Base-by-base conservation (phyloP, 306 rosid genomes). In the Vigna trinervia region DNA sequence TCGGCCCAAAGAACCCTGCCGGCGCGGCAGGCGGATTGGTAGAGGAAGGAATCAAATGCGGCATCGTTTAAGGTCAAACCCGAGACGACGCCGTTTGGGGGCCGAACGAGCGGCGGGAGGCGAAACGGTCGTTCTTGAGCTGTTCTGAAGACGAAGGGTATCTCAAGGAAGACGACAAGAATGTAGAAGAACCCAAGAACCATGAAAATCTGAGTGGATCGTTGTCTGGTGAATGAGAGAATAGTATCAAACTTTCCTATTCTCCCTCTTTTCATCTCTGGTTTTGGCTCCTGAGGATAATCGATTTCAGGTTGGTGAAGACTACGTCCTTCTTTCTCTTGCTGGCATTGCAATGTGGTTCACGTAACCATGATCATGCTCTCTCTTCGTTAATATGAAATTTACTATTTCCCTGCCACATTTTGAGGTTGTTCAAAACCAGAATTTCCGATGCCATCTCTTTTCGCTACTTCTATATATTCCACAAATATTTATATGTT, bases 141-240 rank as follows among this genome's bases (percentile, higher is more conserved):
- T 11, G 81, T 80, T 71, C 5, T 78, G 87, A 88, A 87, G 23
- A 92, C 86, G n/a, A 90, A 80, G 6, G 97, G 98, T 65, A 95
- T 87, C 85, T 92, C 97, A 3, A 90, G 51, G 28, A 86, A 84
- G 60, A 92, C 88, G 2, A 95, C 50, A 4, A 92, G 47, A 1
- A 87, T 12, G 63, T 95, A 95, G 50, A 95, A 57, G 53, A 92
- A 13, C 0, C 88, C 90, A 38, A 86, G 39, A 14, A 80, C 82
- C 19, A 88, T 69, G 71, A 95, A 84, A 65, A 87, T 86, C 67
- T 95, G 97, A 77, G 92, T 12, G 80, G 93, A 86, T 82, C 98
- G 88, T 47, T 90, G 92, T 80, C 90, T 83, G 3, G 45, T 88
- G 14, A 92, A 69, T 12, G 93, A 81, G 56, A 86, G 41, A 23